phyloP scores from a whole-genome alignment of 106 monocot species.

The Chionographis japonica region DNA sequence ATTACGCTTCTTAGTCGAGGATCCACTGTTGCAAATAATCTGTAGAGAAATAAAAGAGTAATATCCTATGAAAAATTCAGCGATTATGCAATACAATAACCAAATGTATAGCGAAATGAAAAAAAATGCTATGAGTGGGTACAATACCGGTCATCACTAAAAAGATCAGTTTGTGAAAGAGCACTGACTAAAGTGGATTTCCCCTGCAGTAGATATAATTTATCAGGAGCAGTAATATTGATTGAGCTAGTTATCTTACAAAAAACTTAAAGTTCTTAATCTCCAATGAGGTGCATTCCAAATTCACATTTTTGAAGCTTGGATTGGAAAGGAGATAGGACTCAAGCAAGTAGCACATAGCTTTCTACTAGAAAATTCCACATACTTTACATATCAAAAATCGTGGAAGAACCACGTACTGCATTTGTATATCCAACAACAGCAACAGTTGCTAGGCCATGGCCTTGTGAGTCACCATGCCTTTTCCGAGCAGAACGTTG shows the following conservation, averaged over 20 bases:
- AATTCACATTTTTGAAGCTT: too few relatives aligned
- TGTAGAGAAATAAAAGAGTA: conserved; percentile 16
- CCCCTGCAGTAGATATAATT: conserved; percentile 42
- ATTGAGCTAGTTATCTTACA: neutral
- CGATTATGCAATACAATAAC: neutral
- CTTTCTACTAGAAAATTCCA: too few relatives aligned
- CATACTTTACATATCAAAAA: too few relatives aligned
- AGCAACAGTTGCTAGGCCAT: conserved; percentile 79
- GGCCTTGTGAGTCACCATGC: conserved; percentile 60
- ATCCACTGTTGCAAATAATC: conserved; percentile 99
- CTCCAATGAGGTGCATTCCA: too few relatives aligned
- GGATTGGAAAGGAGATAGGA: too few relatives aligned
- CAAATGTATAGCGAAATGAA: neutral
- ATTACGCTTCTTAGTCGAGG: conserved; percentile 91
- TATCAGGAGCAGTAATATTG: conserved; percentile 1
- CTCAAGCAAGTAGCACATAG: neutral
- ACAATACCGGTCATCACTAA: conserved; percentile 77
- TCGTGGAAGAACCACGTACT: conserved; percentile 35
- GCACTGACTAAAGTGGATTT: conserved; percentile 95
- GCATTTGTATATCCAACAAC: conserved; percentile 99
- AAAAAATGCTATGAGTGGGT: neutral
- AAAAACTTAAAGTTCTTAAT: too few relatives aligned
- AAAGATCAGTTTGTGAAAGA: conserved; percentile 78
- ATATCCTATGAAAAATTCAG: neutral
- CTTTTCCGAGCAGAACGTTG: conserved; percentile 81